A percentile compares a stretch with the other conserved stretches of the same genome.
Evolutionary conservation across 805 yeast genomes (phyloP).

Genomic region (Metschnikowia vanudenii): DNA sequence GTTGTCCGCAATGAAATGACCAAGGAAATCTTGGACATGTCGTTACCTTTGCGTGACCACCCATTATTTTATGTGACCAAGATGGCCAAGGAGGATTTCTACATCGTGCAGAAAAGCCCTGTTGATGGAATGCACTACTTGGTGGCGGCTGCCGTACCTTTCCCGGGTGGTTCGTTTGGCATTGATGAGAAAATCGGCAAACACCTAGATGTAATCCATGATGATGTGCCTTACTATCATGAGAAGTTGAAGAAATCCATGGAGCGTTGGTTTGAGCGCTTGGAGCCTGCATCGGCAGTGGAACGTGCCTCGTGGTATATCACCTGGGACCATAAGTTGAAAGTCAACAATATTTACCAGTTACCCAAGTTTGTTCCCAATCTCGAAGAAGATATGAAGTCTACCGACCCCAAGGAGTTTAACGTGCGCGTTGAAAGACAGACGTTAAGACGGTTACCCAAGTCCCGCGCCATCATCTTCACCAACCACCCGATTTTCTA

Average conservation of each 20-base stretch:
- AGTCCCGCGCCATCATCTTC: slow-evolving; percentile 62
- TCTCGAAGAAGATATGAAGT: slow-evolving; percentile 26
- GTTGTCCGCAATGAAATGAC: slow-evolving; percentile 61
- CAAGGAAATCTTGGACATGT: slow-evolving; percentile 59
- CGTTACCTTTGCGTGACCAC: slow-evolving; percentile 58
- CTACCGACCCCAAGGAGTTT: slow-evolving; percentile 50
- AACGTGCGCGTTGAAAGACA: slow-evolving; percentile 73
- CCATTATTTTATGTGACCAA: slow-evolving; percentile 62
- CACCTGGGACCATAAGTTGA: slow-evolving; percentile 68
- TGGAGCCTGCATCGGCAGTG: slow-evolving; percentile 61
- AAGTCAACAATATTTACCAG: slow-evolving; percentile 55
- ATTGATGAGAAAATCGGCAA: slow-evolving; percentile 59
- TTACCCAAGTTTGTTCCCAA: slow-evolving; percentile 45
- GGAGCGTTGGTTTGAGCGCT: slow-evolving; percentile 69
- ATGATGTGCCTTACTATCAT: slow-evolving; percentile 67
- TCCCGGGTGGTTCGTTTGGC: slow-evolving; percentile 76
- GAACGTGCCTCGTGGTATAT: slow-evolving; percentile 77
- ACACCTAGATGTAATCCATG: slow-evolving; percentile 61
- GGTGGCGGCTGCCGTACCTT: slow-evolving; percentile 73
- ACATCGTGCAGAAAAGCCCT: slow-evolving; percentile 54
- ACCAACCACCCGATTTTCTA: slow-evolving; percentile 79
- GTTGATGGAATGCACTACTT: slow-evolving; percentile 55
- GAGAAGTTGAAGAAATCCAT: slow-evolving; percentile 63
- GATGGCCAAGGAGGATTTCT: slow-evolving; percentile 76
- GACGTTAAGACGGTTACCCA: slow-evolving; percentile 66